Evolutionary conservation across 2,329 filamentous ascomycete species (phyloP).

Genomic region (Hymenotorrendiella dingleyae): DNA sequence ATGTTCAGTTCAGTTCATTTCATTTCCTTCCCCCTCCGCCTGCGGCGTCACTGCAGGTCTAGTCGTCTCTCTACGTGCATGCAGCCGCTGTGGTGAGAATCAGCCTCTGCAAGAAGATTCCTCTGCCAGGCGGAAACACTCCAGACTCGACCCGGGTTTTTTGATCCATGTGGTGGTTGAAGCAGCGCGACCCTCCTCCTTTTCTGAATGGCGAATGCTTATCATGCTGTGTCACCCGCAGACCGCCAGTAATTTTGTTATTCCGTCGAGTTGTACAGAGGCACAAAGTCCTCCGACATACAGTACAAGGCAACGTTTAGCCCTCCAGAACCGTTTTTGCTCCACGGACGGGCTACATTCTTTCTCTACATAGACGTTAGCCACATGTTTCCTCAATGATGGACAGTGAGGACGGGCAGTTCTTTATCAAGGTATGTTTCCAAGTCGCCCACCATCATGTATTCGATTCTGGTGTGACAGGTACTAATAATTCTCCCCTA

Average conservation of each 20-base stretch:
- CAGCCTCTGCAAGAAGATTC: neutral
- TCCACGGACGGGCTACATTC: constrained; percentile 22
- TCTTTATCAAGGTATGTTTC: constrained; percentile 72
- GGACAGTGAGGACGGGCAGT: constrained; percentile 78
- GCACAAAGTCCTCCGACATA: constrained; percentile 18
- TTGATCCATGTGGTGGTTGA: neutral
- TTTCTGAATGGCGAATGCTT: constrained; percentile 13
- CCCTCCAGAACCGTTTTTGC: constrained; percentile 13
- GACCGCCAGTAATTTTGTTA: constrained; percentile 17
- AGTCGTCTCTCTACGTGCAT: constrained; percentile 3
- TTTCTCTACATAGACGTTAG: constrained; percentile 14
- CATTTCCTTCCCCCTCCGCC: neutral
- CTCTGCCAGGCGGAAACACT: neutral
- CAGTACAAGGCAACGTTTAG: constrained; percentile 23
- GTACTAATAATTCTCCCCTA: constrained; percentile 24
- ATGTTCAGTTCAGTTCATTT: constrained; percentile 1
- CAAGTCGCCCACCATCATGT: neutral
- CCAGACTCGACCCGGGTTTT: constrained; percentile 1
- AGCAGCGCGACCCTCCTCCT: constrained; percentile 4
- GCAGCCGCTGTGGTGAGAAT: constrained; percentile 2
- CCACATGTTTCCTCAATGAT: constrained; percentile 44
- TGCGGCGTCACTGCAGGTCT: constrained; percentile 1
- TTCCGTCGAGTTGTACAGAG: constrained; percentile 19
- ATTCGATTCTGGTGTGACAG: neutral
- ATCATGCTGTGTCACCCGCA: constrained; percentile 24